phyloP scores from a whole-genome alignment of 495 filamentous ascomycete genomes.

The Aspergillus conjunctus region DNA sequence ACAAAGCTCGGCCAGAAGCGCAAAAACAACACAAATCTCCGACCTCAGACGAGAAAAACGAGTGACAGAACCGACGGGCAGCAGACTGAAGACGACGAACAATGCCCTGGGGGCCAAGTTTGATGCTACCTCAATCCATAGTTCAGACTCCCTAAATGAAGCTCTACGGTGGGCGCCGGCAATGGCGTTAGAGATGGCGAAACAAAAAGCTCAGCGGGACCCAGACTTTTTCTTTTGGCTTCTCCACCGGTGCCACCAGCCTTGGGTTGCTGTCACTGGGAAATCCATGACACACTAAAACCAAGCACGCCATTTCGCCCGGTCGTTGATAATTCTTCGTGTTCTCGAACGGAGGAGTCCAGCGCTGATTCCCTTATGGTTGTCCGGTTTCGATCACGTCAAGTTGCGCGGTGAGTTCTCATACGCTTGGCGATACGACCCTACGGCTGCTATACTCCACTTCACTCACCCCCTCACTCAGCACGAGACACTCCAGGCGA shows the following conservation, averaged over 20 bases:
- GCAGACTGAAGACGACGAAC: not conserved
- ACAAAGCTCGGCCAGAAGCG: no score
- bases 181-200: constrained; percentile 11
- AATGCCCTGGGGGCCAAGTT: not conserved
- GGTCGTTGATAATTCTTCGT: not conserved
- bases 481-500: no score
- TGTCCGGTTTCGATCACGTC: not conserved
- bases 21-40: no score
- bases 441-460: no score
- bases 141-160: not conserved
- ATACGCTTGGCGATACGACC: no score
- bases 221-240: constrained; percentile 1
- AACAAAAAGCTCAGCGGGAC: constrained; percentile 15
- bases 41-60: no score
- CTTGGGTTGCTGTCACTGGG: not conserved
- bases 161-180: not conserved
- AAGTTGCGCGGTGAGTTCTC: no score
- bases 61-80: no score
- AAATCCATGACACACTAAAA: constrained; percentile 51
- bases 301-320: constrained; percentile 44
- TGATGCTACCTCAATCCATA: not conserved
- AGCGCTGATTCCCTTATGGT: not conserved
- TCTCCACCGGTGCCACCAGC: constrained; percentile 17
- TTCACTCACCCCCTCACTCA: no score
- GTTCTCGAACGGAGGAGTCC: no score